Evolutionary conservation across 2,329 filamentous ascomycete species (phyloP).

Genomic region (Fusarium pseudograminearum): DNA sequence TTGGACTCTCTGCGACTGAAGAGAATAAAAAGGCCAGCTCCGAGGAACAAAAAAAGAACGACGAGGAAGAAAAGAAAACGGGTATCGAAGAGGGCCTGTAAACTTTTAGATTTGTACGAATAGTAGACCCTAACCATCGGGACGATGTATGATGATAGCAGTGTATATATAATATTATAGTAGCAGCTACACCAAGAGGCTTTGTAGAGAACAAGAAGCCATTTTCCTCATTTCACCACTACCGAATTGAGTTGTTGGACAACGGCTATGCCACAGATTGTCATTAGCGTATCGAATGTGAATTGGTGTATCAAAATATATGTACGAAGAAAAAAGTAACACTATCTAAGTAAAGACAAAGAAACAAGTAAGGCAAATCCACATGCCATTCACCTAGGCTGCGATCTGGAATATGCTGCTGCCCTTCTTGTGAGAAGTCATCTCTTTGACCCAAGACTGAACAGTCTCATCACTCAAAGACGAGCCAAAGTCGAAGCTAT

Average conservation of each 20-base stretch:
- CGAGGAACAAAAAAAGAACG: conserved; percentile 21
- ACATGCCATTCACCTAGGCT: conserved; percentile 2
- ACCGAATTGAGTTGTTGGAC: not conserved
- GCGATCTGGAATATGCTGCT: conserved; percentile 44
- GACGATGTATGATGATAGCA: conserved; percentile 40
- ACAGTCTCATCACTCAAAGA: conserved; percentile 56
- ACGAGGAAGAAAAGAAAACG: conserved; percentile 44
- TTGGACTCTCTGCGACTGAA: conserved; percentile 60
- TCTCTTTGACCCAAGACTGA: conserved; percentile 50
- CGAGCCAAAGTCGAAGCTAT: conserved; percentile 56
- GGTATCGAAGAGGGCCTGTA: conserved; percentile 8
- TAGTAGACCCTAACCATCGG: conserved; percentile 7
- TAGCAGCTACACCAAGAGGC: conserved; percentile 28
- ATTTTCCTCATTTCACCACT: not conserved
- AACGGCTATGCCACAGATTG: not conserved
- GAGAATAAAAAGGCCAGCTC: conserved; percentile 41
- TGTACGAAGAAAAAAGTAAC: conserved; percentile 31
- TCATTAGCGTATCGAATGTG: not conserved
- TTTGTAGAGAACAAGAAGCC: conserved; percentile 21
- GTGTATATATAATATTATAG: conserved; percentile 48
- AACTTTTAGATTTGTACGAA: conserved; percentile 14
- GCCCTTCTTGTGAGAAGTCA: conserved; percentile 21
- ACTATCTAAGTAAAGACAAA: not conserved
- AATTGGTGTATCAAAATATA: conserved; percentile 24
- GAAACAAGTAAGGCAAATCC: not conserved